Percentiles rank a stretch among this genome's conserved stretches.
These are phyloP conservation scores for Phoenix roebelenii DNA, from an alignment of 176 grass and related monocot genomes.

Conservation along the genomic window DNA sequence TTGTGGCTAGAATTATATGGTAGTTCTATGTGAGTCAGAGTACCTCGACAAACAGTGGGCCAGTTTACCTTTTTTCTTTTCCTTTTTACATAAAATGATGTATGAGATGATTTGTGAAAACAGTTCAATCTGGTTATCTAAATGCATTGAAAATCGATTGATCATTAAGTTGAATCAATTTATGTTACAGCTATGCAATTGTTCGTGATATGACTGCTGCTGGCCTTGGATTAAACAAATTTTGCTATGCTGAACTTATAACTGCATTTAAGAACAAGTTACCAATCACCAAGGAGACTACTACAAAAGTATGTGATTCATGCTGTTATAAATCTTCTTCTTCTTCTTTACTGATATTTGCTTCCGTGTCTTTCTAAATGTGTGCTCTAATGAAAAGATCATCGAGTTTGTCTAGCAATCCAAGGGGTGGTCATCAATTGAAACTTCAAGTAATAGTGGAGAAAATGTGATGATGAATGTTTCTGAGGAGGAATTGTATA, in stretches of 20 bases:
- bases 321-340: neutral
- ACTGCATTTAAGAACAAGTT: conserved; percentile 88
- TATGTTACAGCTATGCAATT: conserved; percentile 60
- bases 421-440: conserved; percentile 85
- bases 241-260: conserved; percentile 97
- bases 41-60: no score
- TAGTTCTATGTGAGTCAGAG: no score
- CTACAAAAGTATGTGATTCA: conserved; percentile 43
- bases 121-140: no score
- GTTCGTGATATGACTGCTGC: conserved; percentile 95
- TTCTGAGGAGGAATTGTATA: conserved; percentile 89
- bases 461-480: conserved; percentile 99
- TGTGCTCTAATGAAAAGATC: conserved; percentile 45
- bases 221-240: conserved; percentile 88
- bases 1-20: no score
- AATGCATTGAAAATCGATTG: neutral
- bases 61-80: neutral
- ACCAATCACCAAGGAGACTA: conserved; percentile 55
- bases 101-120: neutral
- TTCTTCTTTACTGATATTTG: neutral
- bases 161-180: conserved; percentile 14
- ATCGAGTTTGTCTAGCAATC: conserved; percentile 89
- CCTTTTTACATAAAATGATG: conserved; percentile 8
- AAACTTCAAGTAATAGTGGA: conserved; percentile 55
- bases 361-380: neutral